Evolutionary conservation across 495 filamentous ascomycete genomes (phyloP).

Genomic region (Daldinia loculata): DNA sequence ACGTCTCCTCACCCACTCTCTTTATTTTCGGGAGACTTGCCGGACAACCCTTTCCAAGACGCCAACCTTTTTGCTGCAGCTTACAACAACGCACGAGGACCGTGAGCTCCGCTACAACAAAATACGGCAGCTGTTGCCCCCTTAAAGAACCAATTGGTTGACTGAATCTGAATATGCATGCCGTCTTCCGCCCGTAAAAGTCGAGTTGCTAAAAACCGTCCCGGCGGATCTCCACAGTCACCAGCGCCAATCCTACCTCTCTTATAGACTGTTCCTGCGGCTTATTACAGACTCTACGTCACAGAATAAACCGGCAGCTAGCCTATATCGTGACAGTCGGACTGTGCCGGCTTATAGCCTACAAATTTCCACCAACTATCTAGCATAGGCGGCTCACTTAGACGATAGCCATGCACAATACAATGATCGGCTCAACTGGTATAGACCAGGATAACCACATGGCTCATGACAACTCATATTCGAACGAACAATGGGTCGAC

Average conservation of each 20-base stretch:
- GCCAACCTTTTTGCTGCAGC: conserved; percentile 32
- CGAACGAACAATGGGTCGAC: conserved; percentile 56
- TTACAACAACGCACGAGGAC: conserved; percentile 41
- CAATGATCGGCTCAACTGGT: conserved; percentile 56
- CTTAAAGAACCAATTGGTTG: conserved; percentile 43
- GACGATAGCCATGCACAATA: conserved; percentile 58
- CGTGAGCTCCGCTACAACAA: conserved; percentile 32
- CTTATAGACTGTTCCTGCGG: conserved; percentile 39
- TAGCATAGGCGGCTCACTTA: conserved; percentile 41
- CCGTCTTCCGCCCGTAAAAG: conserved; percentile 46
- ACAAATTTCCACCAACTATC: conserved; percentile 36
- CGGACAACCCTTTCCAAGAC: conserved; percentile 31
- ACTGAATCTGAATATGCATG: conserved; percentile 45
- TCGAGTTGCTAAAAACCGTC: conserved; percentile 41
- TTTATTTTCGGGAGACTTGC: conserved; percentile 32
- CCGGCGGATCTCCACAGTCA: conserved; percentile 43
- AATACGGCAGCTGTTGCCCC: conserved; percentile 26
- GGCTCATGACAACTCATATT: conserved; percentile 54
- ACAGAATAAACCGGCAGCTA: conserved; percentile 29
- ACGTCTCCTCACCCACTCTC: conserved; percentile 27
- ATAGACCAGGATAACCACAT: conserved; percentile 60
- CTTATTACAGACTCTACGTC: conserved; percentile 36
- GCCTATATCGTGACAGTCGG: conserved; percentile 36
- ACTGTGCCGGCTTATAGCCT: conserved; percentile 37
- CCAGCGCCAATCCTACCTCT: conserved; percentile 40